Evolutionary conservation across 495 filamentous ascomycete species (phyloP), one percentile per base, ranked within the genome.

Genomic region (Penicillium steckii): DNA sequence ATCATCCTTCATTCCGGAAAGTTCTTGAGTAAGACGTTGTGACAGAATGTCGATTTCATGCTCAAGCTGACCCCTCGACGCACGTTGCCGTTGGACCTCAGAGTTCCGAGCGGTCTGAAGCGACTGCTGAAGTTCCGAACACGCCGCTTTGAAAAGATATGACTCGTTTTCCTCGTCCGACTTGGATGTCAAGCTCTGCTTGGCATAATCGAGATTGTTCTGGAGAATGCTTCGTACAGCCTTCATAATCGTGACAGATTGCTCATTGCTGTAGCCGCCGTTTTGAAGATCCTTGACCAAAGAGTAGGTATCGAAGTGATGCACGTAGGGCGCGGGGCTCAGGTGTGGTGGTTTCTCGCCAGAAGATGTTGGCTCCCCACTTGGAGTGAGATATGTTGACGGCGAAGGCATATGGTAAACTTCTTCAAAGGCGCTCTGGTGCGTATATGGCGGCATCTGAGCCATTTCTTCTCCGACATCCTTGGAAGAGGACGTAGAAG

Each of bases 231-330:
- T 75, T 23, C 91, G 82, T 19, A 97, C 81, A 4, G 87, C 89
- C 67, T 96, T 95, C 93, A 97, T 97, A 38, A 87, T 74, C 2
- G 82, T 87, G 40, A 89, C 81, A 29, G 88, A 79, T 65, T 95
- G 91, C 0, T 76, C 76, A 12, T 78, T 69, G 6, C 74, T 82
- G 68, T 90, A 96, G 2, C 85, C 88, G 18, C 85, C 80, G 0
- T 69, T 68, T 18, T 84, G 75, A 4, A 98, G 83, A 56, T 88
- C 80, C 41, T 85, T 85, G 4, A 96, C 94, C 1, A 96, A 79
- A 3, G 82, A 83, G 62, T 91, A 97, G 15, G 87, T 95, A 71
- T 98, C 94, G 68, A 98, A 98, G 73, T 97, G 90, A 73, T 98
- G 94, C 10, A 96, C 83, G 66, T 96, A 93, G 3, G 83, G 88